Evolutionary conservation across 495 filamentous ascomycete genomes (phyloP).

Genomic region (Lasiosphaeria miniovina): DNA sequence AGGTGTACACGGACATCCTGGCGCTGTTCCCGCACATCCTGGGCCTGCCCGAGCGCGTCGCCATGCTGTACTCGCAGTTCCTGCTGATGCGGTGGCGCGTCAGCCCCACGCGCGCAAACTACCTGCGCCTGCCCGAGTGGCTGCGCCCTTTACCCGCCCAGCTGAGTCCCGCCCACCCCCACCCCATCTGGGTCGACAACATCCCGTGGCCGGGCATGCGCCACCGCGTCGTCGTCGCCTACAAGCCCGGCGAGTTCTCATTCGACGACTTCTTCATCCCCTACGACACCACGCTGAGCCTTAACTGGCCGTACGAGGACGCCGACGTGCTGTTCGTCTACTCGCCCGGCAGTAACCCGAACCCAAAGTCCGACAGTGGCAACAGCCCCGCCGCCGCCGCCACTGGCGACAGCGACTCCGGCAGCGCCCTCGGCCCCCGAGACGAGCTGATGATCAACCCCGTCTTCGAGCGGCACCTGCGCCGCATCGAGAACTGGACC

Average conservation of each 20-base stretch:
- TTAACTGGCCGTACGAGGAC: conserved; percentile 78
- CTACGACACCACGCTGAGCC: conserved; percentile 64
- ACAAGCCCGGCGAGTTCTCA: conserved; percentile 36
- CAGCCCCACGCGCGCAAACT: conserved; percentile 68
- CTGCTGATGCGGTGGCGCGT: conserved; percentile 82
- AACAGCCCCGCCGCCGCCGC: too few species aligned
- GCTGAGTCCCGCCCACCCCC: conserved; percentile 46
- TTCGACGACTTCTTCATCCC: conserved; percentile 81
- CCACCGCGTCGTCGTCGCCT: conserved; percentile 52
- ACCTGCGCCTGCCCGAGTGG: conserved; percentile 67
- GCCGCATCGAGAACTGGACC: conserved; percentile 69
- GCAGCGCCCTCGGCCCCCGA: conserved; percentile 20
- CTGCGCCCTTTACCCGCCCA: conserved; percentile 60
- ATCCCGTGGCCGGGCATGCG: conserved; percentile 74
- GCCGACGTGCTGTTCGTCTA: conserved; percentile 52
- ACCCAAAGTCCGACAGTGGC: too few species aligned
- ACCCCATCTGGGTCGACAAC: conserved; percentile 78
- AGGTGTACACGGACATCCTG: conserved; percentile 79
- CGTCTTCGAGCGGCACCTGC: conserved; percentile 71
- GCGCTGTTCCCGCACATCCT: conserved; percentile 68
- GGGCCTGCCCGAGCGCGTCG: conserved; percentile 70
- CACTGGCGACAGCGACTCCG: too few species aligned
- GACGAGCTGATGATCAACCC: conserved; percentile 72
- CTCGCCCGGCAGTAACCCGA: too few species aligned
- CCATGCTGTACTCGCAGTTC: conserved; percentile 79